Percentiles rank a stretch among this genome's conserved stretches.
These are phyloP conservation scores for Dalbergia oliveri DNA, from an alignment of 306 rosid genomes.

Conservation along the genomic window DNA sequence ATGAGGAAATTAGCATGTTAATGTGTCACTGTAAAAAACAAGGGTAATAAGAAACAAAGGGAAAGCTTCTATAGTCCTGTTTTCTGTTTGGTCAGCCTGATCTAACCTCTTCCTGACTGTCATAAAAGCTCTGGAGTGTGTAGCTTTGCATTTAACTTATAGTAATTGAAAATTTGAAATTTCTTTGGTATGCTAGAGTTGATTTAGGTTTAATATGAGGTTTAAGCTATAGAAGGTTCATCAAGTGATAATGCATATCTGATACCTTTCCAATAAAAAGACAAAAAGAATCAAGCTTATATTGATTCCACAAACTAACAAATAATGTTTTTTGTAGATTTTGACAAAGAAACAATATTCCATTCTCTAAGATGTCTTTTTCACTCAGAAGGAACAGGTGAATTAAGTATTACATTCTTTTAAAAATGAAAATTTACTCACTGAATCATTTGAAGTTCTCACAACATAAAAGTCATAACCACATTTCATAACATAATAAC, in stretches of 20 bases:
- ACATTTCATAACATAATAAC: not conserved
- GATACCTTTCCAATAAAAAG: slow-evolving; percentile 2
- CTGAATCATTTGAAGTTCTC: not conserved
- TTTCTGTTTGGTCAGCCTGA: not conserved
- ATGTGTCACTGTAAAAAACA: slow-evolving; percentile 1
- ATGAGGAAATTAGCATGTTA: not conserved
- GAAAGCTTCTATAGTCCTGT: slow-evolving; percentile 10
- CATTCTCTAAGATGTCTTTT: not conserved
- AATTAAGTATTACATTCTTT: not conserved
- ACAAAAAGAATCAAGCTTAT: slow-evolving; percentile 9
- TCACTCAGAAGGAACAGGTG: not conserved
- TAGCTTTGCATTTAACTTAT: not conserved
- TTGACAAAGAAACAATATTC: slow-evolving; percentile 5
- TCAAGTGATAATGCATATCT: slow-evolving; percentile 23
- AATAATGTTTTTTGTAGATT: not conserved
- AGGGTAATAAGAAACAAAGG: not conserved
- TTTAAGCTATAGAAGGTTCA: not conserved
- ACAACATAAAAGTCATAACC: not conserved
- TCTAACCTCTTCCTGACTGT: slow-evolving; percentile 15
- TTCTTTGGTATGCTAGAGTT: not conserved
- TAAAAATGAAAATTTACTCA: not conserved
- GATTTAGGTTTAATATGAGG: not conserved
- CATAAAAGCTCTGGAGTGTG: not conserved
- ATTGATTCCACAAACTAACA: slow-evolving; percentile 17
- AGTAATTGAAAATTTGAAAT: not conserved